Conservation (phyloP, 345 rosid species). For the Pugionium cornutum region DNA sequence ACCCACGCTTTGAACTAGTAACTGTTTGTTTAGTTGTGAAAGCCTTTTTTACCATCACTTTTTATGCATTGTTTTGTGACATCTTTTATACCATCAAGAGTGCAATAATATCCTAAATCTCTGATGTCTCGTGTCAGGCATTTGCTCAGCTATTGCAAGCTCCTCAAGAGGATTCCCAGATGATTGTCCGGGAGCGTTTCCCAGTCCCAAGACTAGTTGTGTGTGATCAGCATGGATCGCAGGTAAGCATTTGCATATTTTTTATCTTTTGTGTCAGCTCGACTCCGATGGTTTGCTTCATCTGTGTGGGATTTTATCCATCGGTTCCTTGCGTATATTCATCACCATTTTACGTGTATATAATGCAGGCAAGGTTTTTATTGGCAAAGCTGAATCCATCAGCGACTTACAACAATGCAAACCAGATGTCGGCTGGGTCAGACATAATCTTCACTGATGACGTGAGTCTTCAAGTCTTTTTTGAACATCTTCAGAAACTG, state of each 20-base stretch:
- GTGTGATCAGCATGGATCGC: slow-evolving; percentile 99
- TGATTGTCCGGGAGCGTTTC: slow-evolving; percentile 80
- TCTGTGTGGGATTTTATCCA: background rate
- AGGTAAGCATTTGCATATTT: slow-evolving; percentile 51
- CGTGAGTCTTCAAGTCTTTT: slow-evolving; percentile 92
- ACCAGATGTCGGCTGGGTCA: slow-evolving; percentile 78
- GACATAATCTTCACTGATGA: slow-evolving; percentile 94
- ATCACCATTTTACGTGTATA: background rate
- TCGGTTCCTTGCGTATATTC: background rate
- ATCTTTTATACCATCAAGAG: background rate
- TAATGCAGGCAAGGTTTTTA: slow-evolving; percentile 83
- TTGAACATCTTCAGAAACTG: slow-evolving; percentile 93
- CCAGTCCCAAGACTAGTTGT: slow-evolving; percentile 96
- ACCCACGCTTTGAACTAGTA: slow-evolving; percentile 4
- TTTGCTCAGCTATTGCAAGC: slow-evolving; percentile 87
- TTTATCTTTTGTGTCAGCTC: slow-evolving; percentile 2
- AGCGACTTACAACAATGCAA: slow-evolving; percentile 77
- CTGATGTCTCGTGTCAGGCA: slow-evolving; percentile 49
- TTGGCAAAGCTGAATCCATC: slow-evolving; percentile 97
- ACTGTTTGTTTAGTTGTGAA: slow-evolving; percentile 4
- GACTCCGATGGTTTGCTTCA: background rate
- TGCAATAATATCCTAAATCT: background rate
- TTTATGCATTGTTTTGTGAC: too few species aligned
- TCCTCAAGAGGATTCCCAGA: slow-evolving; percentile 74
- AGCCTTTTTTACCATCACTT: background rate